Evolutionary conservation across 179 eudicot species (phyloP), one percentile per base, ranked within the genome.

Genomic region (Silene vulgaris): DNA sequence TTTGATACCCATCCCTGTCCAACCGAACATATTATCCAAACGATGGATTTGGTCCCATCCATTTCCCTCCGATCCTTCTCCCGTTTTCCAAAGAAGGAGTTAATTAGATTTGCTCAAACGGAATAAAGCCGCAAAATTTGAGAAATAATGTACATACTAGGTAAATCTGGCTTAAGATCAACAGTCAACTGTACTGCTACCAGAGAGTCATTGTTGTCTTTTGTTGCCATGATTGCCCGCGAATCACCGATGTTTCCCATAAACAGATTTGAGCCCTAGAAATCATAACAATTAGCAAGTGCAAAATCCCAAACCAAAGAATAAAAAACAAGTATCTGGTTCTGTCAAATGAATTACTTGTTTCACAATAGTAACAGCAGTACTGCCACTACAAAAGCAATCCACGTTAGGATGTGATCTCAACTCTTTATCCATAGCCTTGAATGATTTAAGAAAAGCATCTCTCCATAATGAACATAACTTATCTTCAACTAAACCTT

Each of bases 381-480:
- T 94, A 83, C 98, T 94, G 45, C 98, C 98, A 82, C 98, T 94
- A 83, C 98, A 94, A 80, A 92, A 94, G 87, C 98, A 90, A 79
- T 94, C 98, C 75, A 92, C 65, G 80, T 88, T 88, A 72, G 97
- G 90, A 83, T 88, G 96, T 40, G 95, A 90, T 76, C 86, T 90
- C 61, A 94, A 80, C 81, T 92, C 97, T 84, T 92, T 94, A 75
- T 94, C 98, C 97, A 92, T 94, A 65, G 92, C 86, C 84, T 92
- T 94, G 84, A 82, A 94, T 61, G 98, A 81, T 78, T 90, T 89
- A 11, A 94, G 95, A 85, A 92, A 92, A 77, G 92, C 91, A 81
- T 94, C 96, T 80, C 86, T 92, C 96, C 97, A 92, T 72, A 82
- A 50, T n/a, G 81, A 80, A 61, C 82, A 85, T 67, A 78, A 83